Evolutionary conservation across 169 alveolate species (phyloP).

Genomic region (Babesia ovis): DNA sequence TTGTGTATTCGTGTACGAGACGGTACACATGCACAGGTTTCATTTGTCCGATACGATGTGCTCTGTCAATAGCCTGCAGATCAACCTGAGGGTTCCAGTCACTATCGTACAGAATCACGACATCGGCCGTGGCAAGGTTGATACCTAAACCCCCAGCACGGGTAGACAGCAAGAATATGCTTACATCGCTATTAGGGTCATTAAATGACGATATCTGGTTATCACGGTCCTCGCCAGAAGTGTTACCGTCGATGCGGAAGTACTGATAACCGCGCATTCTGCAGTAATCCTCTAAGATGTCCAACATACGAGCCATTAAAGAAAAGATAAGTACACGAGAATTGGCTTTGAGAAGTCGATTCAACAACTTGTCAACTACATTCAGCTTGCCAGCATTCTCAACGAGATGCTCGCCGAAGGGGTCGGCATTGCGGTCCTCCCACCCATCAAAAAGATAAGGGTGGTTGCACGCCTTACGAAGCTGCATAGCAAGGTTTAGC

Average conservation of each 20-base stretch:
- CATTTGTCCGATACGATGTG: constrained; percentile 97
- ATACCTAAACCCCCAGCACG: constrained; percentile 98
- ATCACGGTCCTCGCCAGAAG: constrained; percentile 94
- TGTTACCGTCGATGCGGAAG: constrained; percentile 97
- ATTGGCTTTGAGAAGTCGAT: constrained; percentile 74
- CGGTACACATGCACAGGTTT: constrained; percentile 95
- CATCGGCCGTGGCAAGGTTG: constrained; percentile 95
- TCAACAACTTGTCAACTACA: constrained; percentile 86
- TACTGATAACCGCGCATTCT: constrained; percentile 88
- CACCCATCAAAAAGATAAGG: constrained; percentile 92
- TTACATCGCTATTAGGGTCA: constrained; percentile 85
- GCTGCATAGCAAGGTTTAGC: constrained; percentile 96
- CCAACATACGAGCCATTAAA: constrained; percentile 92
- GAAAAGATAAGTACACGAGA: constrained; percentile 89
- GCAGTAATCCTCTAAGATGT: constrained; percentile 93
- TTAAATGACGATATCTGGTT: constrained; percentile 88
- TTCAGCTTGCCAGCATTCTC: constrained; percentile 89
- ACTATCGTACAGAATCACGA: constrained; percentile 95
- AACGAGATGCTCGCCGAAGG: constrained; percentile 90
- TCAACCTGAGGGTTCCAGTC: constrained; percentile 98
- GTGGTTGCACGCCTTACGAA: constrained; percentile 97
- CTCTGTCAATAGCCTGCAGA: constrained; percentile 95
- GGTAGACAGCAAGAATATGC: constrained; percentile 91
- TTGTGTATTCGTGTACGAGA: constrained; percentile 92
- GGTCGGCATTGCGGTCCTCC: constrained; percentile 86